A percentile compares a stretch with the other conserved stretches of the same genome.
Conservation (phyloP, 192 early-diverging fungal species). For the Rhizophagus prolifer region DNA sequence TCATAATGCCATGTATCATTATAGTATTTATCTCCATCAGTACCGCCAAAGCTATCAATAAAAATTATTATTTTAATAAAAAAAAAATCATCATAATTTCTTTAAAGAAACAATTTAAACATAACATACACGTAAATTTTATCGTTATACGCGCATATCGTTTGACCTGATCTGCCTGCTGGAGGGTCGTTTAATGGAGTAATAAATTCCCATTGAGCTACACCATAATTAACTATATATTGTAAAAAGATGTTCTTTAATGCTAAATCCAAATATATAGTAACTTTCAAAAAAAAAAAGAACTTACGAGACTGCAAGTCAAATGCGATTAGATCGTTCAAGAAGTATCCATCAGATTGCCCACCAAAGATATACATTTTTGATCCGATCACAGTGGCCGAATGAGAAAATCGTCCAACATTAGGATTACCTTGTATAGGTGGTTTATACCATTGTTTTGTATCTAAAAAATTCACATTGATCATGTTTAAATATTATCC, state of each 20-base stretch:
- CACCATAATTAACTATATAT: conserved; percentile 15
- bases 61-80: not conserved
- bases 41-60: conserved; percentile 53
- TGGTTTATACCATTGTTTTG: conserved; percentile 37
- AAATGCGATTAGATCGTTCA: conserved; percentile 49
- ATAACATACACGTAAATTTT: conserved; percentile 27
- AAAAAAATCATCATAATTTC: not conserved
- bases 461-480: conserved; percentile 28
- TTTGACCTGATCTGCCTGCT: conserved; percentile 23
- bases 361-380: conserved; percentile 56
- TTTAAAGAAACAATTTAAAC: not conserved
- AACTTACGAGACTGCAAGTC: conserved; percentile 38
- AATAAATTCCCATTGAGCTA: conserved; percentile 24
- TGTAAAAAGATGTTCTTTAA: not conserved
- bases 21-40: conserved; percentile 44
- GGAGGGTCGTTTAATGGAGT: conserved; percentile 23
- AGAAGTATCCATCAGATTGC: conserved; percentile 39
- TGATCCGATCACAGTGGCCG: conserved; percentile 44
- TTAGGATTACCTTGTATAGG: conserved; percentile 30
- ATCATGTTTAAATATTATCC: not conserved
- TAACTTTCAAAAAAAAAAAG: not conserved
- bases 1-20: conserved; percentile 60
- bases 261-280: not conserved
- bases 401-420: conserved; percentile 46
- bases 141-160: conserved; percentile 2